Percentiles rank a stretch among this genome's conserved stretches.
These are phyloP conservation scores for Bonnemaisonia californica DNA, from an alignment of 31 red algal species.

Conservation along the genomic window DNA sequence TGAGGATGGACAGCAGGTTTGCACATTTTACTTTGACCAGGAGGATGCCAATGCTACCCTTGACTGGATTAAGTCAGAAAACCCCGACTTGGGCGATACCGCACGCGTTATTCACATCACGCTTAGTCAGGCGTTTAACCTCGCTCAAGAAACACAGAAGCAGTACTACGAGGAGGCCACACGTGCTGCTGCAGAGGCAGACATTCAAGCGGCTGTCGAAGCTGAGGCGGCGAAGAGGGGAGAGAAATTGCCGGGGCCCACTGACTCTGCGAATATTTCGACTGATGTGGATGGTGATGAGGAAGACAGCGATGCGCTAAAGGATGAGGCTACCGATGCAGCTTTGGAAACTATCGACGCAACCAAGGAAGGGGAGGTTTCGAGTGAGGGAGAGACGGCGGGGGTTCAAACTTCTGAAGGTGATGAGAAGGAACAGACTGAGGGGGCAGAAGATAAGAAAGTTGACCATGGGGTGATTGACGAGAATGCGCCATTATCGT, in stretches of 20 bases:
- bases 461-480: conserved; percentile 64
- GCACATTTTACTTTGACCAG: conserved; percentile 97
- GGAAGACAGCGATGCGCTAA: neutral
- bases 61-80: conserved; percentile 93
- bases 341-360: conserved; percentile 5
- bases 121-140: conserved; percentile 83
- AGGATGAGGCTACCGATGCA: neutral
- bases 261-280: neutral
- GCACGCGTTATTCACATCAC: conserved; percentile 89
- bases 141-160: conserved; percentile 95
- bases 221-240: conserved; percentile 26
- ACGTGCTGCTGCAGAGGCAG: conserved; percentile 73
- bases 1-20: conserved; percentile 95
- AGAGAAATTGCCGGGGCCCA: neutral
- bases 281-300: conserved; percentile 34
- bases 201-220: conserved; percentile 37
- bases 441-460: conserved; percentile 16
- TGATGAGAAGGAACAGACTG: conserved; percentile 18
- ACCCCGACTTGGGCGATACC: conserved; percentile 72
- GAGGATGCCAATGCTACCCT: conserved; percentile 87
- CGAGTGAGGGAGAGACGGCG: neutral
- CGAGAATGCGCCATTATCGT: conserved; percentile 75
- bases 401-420: too few relatives aligned
- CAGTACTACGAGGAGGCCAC: conserved; percentile 88
- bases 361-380: neutral